These are phyloP conservation scores for Metschnikowia amazonensis DNA, from an alignment of 805 yeast species.

Conservation along the genomic window DNA sequence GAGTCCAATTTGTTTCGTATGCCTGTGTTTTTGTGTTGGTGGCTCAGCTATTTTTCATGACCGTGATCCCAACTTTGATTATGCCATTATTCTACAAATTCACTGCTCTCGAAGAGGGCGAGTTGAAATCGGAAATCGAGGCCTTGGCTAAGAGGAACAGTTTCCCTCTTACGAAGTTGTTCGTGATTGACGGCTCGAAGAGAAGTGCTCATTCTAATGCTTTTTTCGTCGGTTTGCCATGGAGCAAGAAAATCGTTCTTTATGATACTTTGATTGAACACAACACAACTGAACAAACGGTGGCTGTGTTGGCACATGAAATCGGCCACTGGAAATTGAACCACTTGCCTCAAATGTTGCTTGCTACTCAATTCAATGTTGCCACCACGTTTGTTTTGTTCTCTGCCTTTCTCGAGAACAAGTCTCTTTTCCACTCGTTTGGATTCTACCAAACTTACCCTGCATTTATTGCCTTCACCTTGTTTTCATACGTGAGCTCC, in stretches of 20 bases:
- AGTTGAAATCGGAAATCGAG: slow-evolving; percentile 77
- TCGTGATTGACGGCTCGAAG: slow-evolving; percentile 94
- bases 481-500: slow-evolving; percentile 72
- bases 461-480: slow-evolving; percentile 71
- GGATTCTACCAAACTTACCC: slow-evolving; percentile 71
- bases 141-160: slow-evolving; percentile 66
- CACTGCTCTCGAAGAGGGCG: slow-evolving; percentile 87
- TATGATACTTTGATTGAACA: slow-evolving; percentile 87
- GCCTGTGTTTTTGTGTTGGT: slow-evolving; percentile 66
- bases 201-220: slow-evolving; percentile 97
- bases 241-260: slow-evolving; percentile 93
- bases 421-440: slow-evolving; percentile 71
- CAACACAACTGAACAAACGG: slow-evolving; percentile 71
- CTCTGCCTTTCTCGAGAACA: slow-evolving; percentile 75
- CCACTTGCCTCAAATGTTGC: slow-evolving; percentile 76
- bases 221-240: slow-evolving; percentile 91
- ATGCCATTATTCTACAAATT: slow-evolving; percentile 92
- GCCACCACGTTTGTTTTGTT: slow-evolving; percentile 67
- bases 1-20: slow-evolving; percentile 78
- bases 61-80: slow-evolving; percentile 78
- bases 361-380: slow-evolving; percentile 60
- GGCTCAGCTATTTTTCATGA: slow-evolving; percentile 69
- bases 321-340: slow-evolving; percentile 96
- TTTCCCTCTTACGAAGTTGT: slow-evolving; percentile 84
- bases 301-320: slow-evolving; percentile 97